Base-by-base conservation (phyloP, 202 grass and related monocot genomes). In the Elaeis oleifera region DNA sequence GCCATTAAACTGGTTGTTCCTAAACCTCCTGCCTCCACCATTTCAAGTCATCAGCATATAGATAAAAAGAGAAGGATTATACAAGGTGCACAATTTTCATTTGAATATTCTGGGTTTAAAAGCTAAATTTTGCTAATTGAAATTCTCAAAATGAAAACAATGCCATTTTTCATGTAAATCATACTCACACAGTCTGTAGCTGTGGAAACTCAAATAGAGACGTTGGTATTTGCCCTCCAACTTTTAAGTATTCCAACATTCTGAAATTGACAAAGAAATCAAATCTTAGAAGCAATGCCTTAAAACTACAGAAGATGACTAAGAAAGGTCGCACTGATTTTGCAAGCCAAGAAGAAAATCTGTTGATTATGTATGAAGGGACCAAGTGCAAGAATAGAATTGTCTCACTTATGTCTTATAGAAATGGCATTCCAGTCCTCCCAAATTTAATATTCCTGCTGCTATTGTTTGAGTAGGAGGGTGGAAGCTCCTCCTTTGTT, bases 201-300 rank as follows among this genome's bases (percentile, higher is more conserved):
- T 4, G 23, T n/a, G 65, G n/a, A 56, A 68, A 55, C 25, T 16
- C 23, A 52, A 68, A 68, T 13, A 68, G 23, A 68, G 65, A 68
- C 23, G 18, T 7, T 17, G 65, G 65, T 68, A 68, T 54, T 56
- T 11, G 9, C 29, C 65, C 65, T 55, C 27, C 26, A 56, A 68
- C 29, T 23, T 39, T 31, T 5, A 36, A 56, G 53, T 23, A 2
- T 39, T 68, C 53, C 52, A 68, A 56, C 11, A 39, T 23, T 54
- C 65, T 68, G 26, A 51, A 56, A 21, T 16, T 15, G 19, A 27
- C 32, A 39, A 67, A 23, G 16, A 18, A 20, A 5, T 56, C n/a
- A 20, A 56, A 18, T 18, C 9, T 44, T 13, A 44, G 36, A 44
- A 44, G 36, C 36, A 44, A 44, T 44, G 14, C 36, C 36, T 44